phyloP scores from a whole-genome alignment of 1,284 basidiomycete species.

The Moniliella sp. region DNA sequence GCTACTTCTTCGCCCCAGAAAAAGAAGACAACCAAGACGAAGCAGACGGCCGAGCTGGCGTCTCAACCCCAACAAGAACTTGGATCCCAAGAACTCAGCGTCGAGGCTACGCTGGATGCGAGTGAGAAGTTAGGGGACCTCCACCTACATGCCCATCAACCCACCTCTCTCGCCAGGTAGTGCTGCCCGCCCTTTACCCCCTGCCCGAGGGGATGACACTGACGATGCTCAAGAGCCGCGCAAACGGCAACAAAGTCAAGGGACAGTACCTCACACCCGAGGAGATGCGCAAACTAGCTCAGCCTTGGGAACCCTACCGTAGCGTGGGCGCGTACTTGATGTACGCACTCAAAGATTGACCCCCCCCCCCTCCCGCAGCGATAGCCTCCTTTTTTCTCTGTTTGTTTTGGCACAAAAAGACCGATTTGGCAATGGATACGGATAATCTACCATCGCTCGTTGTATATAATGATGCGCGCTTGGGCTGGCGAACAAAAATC shows the following conservation, averaged over 20 bases:
- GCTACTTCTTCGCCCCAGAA: too few relatives aligned
- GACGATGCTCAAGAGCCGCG: conserved; percentile 9
- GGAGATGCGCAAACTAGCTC: conserved; percentile 24
- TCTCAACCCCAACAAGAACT: background rate
- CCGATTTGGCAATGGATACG: too few relatives aligned
- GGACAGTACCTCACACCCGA: conserved; percentile 20
- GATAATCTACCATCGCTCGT: too few relatives aligned
- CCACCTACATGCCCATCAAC: background rate
- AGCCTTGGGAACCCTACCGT: conserved; percentile 21
- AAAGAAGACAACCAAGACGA: conserved; percentile 11
- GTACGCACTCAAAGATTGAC: conserved; percentile 21
- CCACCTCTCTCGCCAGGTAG: background rate
- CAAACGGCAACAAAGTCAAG: conserved; percentile 25
- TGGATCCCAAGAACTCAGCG: too few relatives aligned
- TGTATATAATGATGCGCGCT: too few relatives aligned
- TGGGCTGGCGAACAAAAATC: too few relatives aligned
- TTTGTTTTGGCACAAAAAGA: too few relatives aligned
- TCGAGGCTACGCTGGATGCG: too few relatives aligned
- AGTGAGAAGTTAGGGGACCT: too few relatives aligned
- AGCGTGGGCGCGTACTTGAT: conserved; percentile 22
- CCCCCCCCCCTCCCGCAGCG: too few relatives aligned
- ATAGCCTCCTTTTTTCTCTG: too few relatives aligned
- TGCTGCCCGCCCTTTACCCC: conserved; percentile 2
- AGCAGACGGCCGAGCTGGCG: conserved; percentile 12
- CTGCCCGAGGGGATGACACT: conserved; percentile 5